phyloP scores from a whole-genome alignment of 345 rosid genomes.

The Acer saccharum region DNA sequence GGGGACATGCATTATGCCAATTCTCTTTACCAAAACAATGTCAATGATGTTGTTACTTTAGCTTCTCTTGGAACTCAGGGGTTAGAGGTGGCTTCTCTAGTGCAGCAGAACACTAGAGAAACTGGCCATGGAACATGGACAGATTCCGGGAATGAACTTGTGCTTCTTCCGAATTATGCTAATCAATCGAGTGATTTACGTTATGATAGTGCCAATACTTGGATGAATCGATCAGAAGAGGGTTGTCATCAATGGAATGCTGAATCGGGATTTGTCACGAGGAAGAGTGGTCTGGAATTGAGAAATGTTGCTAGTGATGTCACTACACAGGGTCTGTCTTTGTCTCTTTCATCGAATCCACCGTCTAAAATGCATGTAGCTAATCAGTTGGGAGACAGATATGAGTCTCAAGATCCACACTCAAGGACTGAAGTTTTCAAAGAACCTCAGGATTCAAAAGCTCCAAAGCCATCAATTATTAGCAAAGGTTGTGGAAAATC shows the following conservation, averaged over 20 bases:
- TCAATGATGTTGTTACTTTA: slow-evolving; percentile 38
- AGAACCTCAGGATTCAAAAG: slow-evolving; percentile 26
- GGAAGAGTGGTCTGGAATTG: slow-evolving; percentile 22
- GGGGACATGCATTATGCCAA: slow-evolving; percentile 26
- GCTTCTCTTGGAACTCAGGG: slow-evolving; percentile 27
- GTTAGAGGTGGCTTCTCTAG: slow-evolving; percentile 16
- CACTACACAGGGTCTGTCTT: slow-evolving; percentile 42
- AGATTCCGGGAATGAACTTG: slow-evolving; percentile 32
- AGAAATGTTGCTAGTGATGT: slow-evolving; percentile 21
- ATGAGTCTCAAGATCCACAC: slow-evolving; percentile 16
- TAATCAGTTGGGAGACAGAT: slow-evolving; percentile 30
- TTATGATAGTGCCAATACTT: slow-evolving; percentile 9
- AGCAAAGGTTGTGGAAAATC: slow-evolving; percentile 36
- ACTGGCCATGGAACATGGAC: slow-evolving; percentile 15
- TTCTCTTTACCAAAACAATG: slow-evolving; percentile 24
- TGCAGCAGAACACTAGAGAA: slow-evolving; percentile 21
- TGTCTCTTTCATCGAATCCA: slow-evolving; percentile 58
- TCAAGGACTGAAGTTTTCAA: slow-evolving; percentile 13
- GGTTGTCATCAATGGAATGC: slow-evolving; percentile 30
- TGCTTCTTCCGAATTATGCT: slow-evolving; percentile 33
- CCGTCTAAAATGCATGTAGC: slow-evolving; percentile 5
- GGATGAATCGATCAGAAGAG: slow-evolving; percentile 25
- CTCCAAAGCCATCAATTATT: slow-evolving; percentile 24
- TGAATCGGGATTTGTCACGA: slow-evolving; percentile 27
- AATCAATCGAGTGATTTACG: slow-evolving; percentile 26